Evolutionary conservation across 805 yeast genomes (phyloP), one percentile per base, ranked within the genome.

Genomic region (Starmerella floris): DNA sequence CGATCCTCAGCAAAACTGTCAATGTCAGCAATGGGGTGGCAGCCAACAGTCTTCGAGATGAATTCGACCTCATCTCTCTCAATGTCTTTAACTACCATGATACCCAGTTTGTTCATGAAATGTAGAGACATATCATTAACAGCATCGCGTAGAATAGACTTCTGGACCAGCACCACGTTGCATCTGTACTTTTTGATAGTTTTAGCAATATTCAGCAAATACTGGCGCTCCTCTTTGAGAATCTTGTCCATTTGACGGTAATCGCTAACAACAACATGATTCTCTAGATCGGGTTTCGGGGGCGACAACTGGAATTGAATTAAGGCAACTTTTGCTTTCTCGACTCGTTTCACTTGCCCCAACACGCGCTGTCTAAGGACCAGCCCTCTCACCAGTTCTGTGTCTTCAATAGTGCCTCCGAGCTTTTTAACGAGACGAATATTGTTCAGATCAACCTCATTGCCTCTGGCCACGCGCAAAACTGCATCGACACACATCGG

Each of bases 161-260:
- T 85, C 63, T 85, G 96, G 50, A 85, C 82, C 56, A 85, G 68
- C 52, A 85, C 62, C 44, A 85, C 95, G 54, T 87, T 87, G 69
- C 98, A 91, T 65, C 87, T 91, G 51, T 96, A 80, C 71, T 91
- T 91, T 61, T 93, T 91, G 66, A 91, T 84, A 61, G 83, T 84
- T 65, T 91, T 91, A 69, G 95, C 87, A 60, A 91, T 82, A 62
- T 88, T 88, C 60, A 91, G 73, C 58, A 91, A 67, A 61, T 91
- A 91, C 23, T 95, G 91, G 61, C 99, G 79, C 70, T 91, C 98
- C 66, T 91, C 99, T 60, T 93, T 91, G 60, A 91, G 70, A 54
- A 91, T 91, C 67, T 88, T 91, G 65, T 91, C 99, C 99, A 91
- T 91, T 65, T 91, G 98, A 64, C 98, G 76, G 68, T 91, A 91